Evolutionary conservation across 2,329 filamentous ascomycete genomes (phyloP).

Genomic region (Pseudocercospora pini-densiflorae): DNA sequence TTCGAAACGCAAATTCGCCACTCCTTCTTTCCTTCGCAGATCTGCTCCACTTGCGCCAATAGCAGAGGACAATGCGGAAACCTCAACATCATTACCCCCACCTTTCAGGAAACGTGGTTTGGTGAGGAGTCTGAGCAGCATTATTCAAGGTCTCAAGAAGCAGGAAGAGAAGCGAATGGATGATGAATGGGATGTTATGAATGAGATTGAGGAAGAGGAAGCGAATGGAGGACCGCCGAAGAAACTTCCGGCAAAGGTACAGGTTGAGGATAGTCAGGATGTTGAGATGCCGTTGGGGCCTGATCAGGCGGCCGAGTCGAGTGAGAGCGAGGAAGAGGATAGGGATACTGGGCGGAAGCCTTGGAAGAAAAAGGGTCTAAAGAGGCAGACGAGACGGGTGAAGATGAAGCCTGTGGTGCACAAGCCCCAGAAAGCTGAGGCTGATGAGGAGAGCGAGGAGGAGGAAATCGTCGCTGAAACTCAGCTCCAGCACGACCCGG

Average conservation of each 20-base stretch:
- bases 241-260: slow-evolving; percentile 37
- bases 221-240: slow-evolving; percentile 22
- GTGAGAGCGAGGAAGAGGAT: slow-evolving; percentile 60
- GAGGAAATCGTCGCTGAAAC: slow-evolving; percentile 26
- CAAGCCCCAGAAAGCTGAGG: slow-evolving; percentile 36
- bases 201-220: slow-evolving; percentile 66
- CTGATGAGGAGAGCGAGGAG: slow-evolving; percentile 21
- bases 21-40: slow-evolving; percentile 71
- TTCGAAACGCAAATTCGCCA: slow-evolving; percentile 57
- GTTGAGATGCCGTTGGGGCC: slow-evolving; percentile 51
- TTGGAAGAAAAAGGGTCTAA: slow-evolving; percentile 85
- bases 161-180: slow-evolving; percentile 72
- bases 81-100: slow-evolving; percentile 20
- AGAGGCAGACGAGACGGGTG: slow-evolving; percentile 72
- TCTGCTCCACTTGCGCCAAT: slow-evolving; percentile 54
- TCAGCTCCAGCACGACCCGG: slow-evolving; percentile 16
- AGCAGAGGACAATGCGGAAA: slow-evolving; percentile 59
- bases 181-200: slow-evolving; percentile 74
- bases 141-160: slow-evolving; percentile 71
- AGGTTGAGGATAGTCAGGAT: slow-evolving; percentile 49
- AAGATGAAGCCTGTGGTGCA: slow-evolving; percentile 55
- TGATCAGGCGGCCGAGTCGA: slow-evolving; percentile 49
- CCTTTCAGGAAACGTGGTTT: slow-evolving; percentile 54
- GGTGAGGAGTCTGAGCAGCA: slow-evolving; percentile 72
- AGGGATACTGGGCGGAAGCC: slow-evolving; percentile 55